Evolutionary conservation across 345 rosid species (phyloP), one percentile per base, ranked within the genome.

Genomic region (Aurinia saxatilis): DNA sequence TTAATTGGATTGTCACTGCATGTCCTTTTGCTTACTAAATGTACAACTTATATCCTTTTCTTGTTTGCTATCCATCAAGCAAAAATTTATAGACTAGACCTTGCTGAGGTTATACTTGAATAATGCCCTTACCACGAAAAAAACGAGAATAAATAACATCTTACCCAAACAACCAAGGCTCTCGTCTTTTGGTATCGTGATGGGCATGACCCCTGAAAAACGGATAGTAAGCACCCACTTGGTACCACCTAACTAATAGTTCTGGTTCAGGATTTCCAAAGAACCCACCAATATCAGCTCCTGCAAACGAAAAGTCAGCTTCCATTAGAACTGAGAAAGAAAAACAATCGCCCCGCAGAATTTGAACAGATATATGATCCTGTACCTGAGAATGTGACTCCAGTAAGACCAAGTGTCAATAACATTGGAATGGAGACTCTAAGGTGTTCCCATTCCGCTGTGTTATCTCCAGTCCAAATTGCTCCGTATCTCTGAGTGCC

Each of bases 141-240:
- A 19, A 0, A 11, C 19, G 31, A 13, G 55, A 0, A 39, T 6
- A 6, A 17, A 41, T 34, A 31, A 50, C 57, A 44, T 40, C 75
- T 49, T 84, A 95, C 99, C 99, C 99, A 60, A 90, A 90, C 63
- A 88, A 67, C 97, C 97, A 95, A 71, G 99, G 99, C 60, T 95
- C 99, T 47, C 99, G 86, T 77, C 99, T 77, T 77, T 81, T 95
- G 10, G 97, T 90, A 76, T 95, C 99, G 51, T 85, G 97, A 78
- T 95, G 99, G 46, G 99, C 95, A 78, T 95, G 99, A 3, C 72
- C 99, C 77, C 99, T 84, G 73, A 95, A 95, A 80, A 95, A 95
- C 58, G 99, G 99, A 71, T 90, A 95, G 72, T 78, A 95, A 50
- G 99, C 97, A 80, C 97, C 99, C 39, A 95, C 82, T 68, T 95